Evolutionary conservation across 1,284 basidiomycete species (phyloP), one percentile per base, ranked within the genome.

Genomic region (Melampsora americana): DNA sequence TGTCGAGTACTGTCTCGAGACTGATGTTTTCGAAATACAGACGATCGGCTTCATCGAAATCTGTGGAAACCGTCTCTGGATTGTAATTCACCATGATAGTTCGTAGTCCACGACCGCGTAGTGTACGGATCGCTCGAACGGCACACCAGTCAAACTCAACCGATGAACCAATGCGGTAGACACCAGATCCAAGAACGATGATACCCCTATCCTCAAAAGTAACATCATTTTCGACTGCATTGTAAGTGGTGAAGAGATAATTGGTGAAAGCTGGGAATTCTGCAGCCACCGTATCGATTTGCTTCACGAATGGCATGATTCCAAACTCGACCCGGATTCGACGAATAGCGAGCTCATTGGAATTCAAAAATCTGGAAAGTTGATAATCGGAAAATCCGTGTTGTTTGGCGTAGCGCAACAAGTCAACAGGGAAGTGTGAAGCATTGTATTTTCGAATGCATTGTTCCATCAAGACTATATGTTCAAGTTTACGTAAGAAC

Each of bases 121-220:
- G 87, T 0, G 95, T 98, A 79, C 95, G 87, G 84, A 98, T 97
- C 35, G 95, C 93, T 69, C 95, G 90, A 68, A 99, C 96, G 23
- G 95, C 95, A 84, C 95, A 99, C 96, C 95, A 99, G 83, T 99
- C 95, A 84, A 99, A 99, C 85, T 99, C 96, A 84, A 99, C 96
- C 1, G 94, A 97, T 0, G 94, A 97, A 46, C 96, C 95, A 80
- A 99, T 99, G 77, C 96, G 90, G 85, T 99, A 99, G 20, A 98
- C 95, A 80, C 95, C 95, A 32, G 96, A 98, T 35, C 95, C 96
- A 44, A 98, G 88, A 16, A 98, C 95, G 89, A 99, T 96, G 78
- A 97, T 90, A 80, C 95, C 95, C 78, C 91, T 88, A 82, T 99
- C 96, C 74, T 89, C 85, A 84, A 98, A 98, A 14, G 85, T 84